Evolutionary conservation across 805 yeast genomes (phyloP), one percentile per base, ranked within the genome.

Genomic region (Yarrowia deformans): DNA sequence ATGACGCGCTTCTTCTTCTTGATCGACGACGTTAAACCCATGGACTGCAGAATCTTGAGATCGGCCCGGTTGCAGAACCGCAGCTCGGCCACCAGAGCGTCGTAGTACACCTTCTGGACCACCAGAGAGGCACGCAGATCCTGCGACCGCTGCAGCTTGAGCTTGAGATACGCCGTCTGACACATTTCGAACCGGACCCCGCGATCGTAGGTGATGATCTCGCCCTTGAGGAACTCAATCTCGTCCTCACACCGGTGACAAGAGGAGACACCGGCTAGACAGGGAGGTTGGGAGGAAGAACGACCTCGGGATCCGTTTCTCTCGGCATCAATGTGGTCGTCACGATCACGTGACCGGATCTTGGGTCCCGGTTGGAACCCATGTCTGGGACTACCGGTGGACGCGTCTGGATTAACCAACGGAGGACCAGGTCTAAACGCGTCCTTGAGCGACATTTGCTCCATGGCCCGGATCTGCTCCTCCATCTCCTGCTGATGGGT

Each of bases 11-110:
- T 63, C 46, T 40, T 49, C 56, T 46, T 64, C 40, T 39, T 67
- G 35, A 42, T 18, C 6, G 67, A 2, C 10, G 70, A 34, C 29
- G 42, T 45, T 16, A 68, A 9, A 14, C 70, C 67, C 54, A 48
- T 68, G 12, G 69, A 19, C 34, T 60, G 54, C 34, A 63, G 23
- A 23, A 63, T 8, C 48, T 49, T 63, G 32, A 63, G 68, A 32
- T 63, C 68, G 5, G 56, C 68, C 5, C 29, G 48, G 48, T 63
- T 63, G 68, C 56, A 63, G 56, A 63, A 49, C 35, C 55, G 55
- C 16, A 63, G 35, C 56, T 63, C 68, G 14, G 55, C 56, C 8
- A 63, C 48, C 39, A 48, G 35, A 13, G 68, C 68, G 8, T 63
- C 68, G 13, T 63, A 63, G 56, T 63, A 63, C 10, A 63, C 45